Base-by-base conservation (phyloP, 75 land plant species). In the Ceratopteris richardii region DNA sequence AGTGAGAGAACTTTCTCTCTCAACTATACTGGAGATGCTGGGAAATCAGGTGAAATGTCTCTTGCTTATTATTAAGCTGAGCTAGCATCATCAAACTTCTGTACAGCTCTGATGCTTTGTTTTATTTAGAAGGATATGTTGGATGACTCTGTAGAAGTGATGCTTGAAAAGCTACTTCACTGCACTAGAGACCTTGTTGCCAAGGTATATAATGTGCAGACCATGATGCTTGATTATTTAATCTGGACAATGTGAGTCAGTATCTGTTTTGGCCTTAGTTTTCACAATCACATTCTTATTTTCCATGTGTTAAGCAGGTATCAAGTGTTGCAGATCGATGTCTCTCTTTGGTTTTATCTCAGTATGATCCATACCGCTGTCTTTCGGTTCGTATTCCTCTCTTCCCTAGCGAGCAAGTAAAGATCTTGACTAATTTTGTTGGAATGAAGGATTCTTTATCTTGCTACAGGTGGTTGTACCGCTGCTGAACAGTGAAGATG, bases 391-490 rank as follows among this genome's bases (percentile, higher is more conserved):
- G 79, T 66, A 17, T 46, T 48, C 16, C 10, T 18, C 6, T 56
- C 37, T 0, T n/a, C 43, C 39, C 17, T 36, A 27, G 21, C 20
- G 16, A 48, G 33, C n/a, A n/a, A n/a, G n/a, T n/a, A n/a, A n/a
- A n/a, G n/a, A n/a, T n/a, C n/a, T n/a, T n/a, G n/a, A n/a, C n/a
- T n/a, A n/a, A n/a, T n/a, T n/a, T n/a, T n/a, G n/a, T n/a, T n/a
- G n/a, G n/a, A n/a, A n/a, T n/a, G n/a, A n/a, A n/a, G n/a, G n/a
- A n/a, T n/a, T n/a, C n/a, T n/a, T n/a, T n/a, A n/a, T n/a, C n/a
- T n/a, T n/a, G n/a, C 53, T 73, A 20, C 87, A 94, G 98, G 98
- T 94, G 31, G 74, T 94, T 36, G 85, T 84, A 24, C 98, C 98
- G 25, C 71, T 90, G 16, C 65, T 94, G 66, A 85, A 83, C 14